Evolutionary conservation across 2,329 filamentous ascomycete species (phyloP).

Genomic region (Diplodia intermedia): DNA sequence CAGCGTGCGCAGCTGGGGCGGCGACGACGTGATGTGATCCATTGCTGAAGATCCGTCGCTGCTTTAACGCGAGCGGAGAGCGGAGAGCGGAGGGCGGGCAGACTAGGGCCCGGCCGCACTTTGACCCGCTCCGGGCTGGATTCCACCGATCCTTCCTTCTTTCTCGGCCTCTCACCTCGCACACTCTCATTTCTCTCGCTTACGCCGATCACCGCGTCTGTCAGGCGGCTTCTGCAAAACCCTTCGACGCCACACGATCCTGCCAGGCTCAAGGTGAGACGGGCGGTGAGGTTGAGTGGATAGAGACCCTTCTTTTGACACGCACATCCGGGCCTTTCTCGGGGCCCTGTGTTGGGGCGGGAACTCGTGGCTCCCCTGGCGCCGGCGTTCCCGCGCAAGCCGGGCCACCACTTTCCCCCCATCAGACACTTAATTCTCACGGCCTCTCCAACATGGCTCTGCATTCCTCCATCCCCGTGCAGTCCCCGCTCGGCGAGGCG

Average conservation of each 20-base stretch:
- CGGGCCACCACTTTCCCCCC: conserved; percentile 2
- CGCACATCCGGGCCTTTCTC: conserved; percentile 1
- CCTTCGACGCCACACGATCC: background rate
- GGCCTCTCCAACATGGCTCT: background rate
- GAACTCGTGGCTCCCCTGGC: no score
- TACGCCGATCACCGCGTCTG: background rate
- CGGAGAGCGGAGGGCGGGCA: background rate
- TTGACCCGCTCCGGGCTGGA: conserved; percentile 45
- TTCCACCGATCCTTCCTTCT: conserved; percentile 39
- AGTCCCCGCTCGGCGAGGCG: conserved; percentile 14
- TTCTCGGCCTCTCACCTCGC: background rate
- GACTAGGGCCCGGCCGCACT: background rate
- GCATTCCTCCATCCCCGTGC: background rate
- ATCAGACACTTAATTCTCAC: background rate
- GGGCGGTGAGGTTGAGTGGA: background rate
- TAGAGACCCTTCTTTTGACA: background rate
- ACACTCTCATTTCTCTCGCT: background rate
- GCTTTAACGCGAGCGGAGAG: conserved; percentile 37
- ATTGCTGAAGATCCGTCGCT: conserved; percentile 35
- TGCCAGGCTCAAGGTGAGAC: background rate
- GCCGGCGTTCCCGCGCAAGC: background rate
- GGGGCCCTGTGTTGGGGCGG: background rate
- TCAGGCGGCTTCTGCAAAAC: conserved; percentile 40
- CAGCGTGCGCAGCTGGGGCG: conserved; percentile 40
- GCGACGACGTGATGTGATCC: conserved; percentile 34